Evolutionary conservation across 495 filamentous ascomycete species (phyloP).

Genomic region (Cudoniella acicularis): DNA sequence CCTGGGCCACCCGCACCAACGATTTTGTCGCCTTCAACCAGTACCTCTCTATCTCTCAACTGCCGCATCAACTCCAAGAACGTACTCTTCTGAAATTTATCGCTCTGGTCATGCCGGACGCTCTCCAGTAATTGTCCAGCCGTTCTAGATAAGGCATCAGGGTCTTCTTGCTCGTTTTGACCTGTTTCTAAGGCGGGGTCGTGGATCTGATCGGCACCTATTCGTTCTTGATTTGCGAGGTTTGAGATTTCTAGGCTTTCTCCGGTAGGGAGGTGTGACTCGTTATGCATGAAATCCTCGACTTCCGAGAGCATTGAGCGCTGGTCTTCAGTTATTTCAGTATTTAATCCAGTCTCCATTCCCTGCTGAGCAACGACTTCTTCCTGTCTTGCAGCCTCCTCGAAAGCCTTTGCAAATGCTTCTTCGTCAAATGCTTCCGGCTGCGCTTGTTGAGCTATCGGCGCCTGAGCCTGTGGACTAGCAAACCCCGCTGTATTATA

Average conservation of each 20-base stretch:
- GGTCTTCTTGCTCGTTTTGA: constrained; percentile 36
- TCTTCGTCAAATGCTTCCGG: constrained; percentile 32
- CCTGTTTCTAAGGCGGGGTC: constrained; percentile 7
- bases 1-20: neutral
- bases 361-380: neutral
- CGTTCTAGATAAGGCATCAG: constrained; percentile 66
- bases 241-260: neutral
- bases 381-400: constrained; percentile 25
- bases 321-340: neutral
- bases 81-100: constrained; percentile 74
- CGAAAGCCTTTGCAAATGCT: constrained; percentile 37
- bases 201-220: constrained; percentile 46
- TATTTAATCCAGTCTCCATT: neutral
- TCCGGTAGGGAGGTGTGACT: neutral
- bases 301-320: neutral
- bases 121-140: constrained; percentile 69
- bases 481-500: constrained; percentile 6
- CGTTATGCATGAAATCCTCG: neutral
- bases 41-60: constrained; percentile 21
- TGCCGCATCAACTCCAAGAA: constrained; percentile 69
- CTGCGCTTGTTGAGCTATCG: constrained; percentile 11
- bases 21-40: constrained; percentile 25
- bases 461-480: constrained; percentile 4
- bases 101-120: constrained; percentile 59
- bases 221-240: constrained; percentile 32